Percentiles rank a stretch among this genome's conserved stretches.
Evolutionary conservation across 441 rosid genomes (phyloP).

Genomic region (Eutrema salsugineum): DNA sequence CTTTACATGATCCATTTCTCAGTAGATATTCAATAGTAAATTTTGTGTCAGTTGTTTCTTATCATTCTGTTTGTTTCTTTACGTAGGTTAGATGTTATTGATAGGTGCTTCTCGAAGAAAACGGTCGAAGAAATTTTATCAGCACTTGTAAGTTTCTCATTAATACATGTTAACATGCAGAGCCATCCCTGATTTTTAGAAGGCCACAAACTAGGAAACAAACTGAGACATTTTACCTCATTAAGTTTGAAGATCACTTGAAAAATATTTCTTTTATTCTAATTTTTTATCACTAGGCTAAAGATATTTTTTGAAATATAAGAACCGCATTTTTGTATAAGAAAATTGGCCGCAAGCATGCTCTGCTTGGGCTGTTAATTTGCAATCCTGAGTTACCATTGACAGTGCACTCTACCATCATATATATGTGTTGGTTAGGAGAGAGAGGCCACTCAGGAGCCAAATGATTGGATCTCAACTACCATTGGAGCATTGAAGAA

Average conservation of each 20-base stretch:
- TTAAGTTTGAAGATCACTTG: no score
- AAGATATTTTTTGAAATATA: no score
- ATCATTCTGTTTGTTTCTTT: background rate
- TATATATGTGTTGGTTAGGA: constrained; percentile 41
- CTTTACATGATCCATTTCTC: background rate
- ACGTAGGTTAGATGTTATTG: constrained; percentile 66
- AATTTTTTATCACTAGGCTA: no score
- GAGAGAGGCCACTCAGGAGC: constrained; percentile 40
- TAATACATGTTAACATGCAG: background rate
- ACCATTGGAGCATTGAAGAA: constrained; percentile 54
- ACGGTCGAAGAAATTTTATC: constrained; percentile 77
- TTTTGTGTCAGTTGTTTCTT: background rate
- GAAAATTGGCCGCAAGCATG: no score
- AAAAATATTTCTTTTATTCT: no score
- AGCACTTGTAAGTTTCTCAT: constrained; percentile 58
- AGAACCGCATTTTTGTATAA: no score
- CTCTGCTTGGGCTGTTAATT: background rate
- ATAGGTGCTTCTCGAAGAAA: constrained; percentile 68
- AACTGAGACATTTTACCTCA: no score
- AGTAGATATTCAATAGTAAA: background rate
- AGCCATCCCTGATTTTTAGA: no score
- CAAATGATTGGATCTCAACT: constrained; percentile 59
- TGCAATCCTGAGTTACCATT: background rate
- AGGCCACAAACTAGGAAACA: no score
- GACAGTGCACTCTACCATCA: background rate